phyloP scores from a whole-genome alignment of 371 early-diverging fungal genomes.

The Mucor velutinosus region DNA sequence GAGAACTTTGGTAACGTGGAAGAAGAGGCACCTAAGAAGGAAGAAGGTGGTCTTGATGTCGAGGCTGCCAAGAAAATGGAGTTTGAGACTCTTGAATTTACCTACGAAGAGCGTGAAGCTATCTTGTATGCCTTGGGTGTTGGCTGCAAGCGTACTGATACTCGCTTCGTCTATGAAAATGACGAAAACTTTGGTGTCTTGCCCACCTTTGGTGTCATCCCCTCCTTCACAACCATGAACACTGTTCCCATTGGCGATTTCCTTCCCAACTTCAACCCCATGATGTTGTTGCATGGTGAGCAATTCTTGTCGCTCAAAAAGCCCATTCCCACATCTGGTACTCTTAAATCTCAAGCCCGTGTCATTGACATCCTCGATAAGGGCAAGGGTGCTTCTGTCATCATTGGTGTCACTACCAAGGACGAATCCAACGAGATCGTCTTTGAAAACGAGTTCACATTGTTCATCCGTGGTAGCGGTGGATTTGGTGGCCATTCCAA shows the following conservation, averaged over 20 bases:
- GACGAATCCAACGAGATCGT: slow-evolving; percentile 80
- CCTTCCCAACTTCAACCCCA: slow-evolving; percentile 92
- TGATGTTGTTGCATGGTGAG: slow-evolving; percentile 98
- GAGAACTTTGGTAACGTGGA: slow-evolving; percentile 69
- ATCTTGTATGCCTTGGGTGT: slow-evolving; percentile 95
- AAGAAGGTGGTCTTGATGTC: slow-evolving; percentile 58
- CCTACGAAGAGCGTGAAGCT: slow-evolving; percentile 86
- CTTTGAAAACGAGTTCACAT: slow-evolving; percentile 86
- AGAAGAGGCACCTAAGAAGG: slow-evolving; percentile 19
- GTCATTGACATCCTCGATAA: slow-evolving; percentile 95
- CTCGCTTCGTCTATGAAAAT: slow-evolving; percentile 90
- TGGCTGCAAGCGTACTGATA: slow-evolving; percentile 86
- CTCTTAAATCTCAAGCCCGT: slow-evolving; percentile 72
- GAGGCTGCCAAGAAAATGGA: slow-evolving; percentile 56
- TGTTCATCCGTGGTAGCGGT: slow-evolving; percentile 93
- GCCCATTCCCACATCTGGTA: slow-evolving; percentile 84
- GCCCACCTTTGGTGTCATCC: slow-evolving; percentile 93
- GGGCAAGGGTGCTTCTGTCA: slow-evolving; percentile 90
- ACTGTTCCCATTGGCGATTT: slow-evolving; percentile 72
- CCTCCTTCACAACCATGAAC: slow-evolving; percentile 76
- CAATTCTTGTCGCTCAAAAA: slow-evolving; percentile 88
- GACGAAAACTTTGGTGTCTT: slow-evolving; percentile 75
- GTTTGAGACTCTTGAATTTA: slow-evolving; percentile 50
- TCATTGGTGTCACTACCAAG: slow-evolving; percentile 78
- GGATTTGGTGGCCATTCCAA: slow-evolving; percentile 88